Evolutionary conservation across 768 basidiomycete genomes (phyloP).

Genomic region (Pisolithus microcarpus): DNA sequence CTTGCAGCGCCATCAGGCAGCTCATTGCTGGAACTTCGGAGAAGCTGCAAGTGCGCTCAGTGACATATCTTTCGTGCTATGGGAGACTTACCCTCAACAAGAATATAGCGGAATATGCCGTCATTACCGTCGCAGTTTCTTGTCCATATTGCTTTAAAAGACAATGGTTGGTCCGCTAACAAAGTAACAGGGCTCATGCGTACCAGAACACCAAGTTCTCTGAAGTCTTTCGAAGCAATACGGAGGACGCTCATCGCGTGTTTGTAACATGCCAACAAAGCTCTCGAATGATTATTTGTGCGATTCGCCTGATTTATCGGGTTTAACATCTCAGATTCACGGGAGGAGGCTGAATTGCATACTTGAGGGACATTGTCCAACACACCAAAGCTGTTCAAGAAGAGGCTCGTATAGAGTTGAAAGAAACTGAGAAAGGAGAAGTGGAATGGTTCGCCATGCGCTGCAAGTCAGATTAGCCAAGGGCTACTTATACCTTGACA

Average conservation of each 20-base stretch:
- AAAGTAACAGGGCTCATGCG: slow-evolving; percentile 32
- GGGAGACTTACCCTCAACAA: slow-evolving; percentile 54
- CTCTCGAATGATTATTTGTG: slow-evolving; percentile 55
- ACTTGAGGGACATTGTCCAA: slow-evolving; percentile 55
- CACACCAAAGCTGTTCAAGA: slow-evolving; percentile 80
- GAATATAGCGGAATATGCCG: slow-evolving; percentile 78
- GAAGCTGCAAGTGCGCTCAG: slow-evolving; percentile 39
- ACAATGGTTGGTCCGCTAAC: slow-evolving; percentile 3
- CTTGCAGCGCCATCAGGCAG: slow-evolving; percentile 54
- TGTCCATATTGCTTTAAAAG: slow-evolving; percentile 66
- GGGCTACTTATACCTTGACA: neutral
- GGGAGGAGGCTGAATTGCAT: slow-evolving; percentile 17
- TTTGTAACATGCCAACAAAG: slow-evolving; percentile 63
- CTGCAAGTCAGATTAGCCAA: slow-evolving; percentile 28
- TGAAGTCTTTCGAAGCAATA: slow-evolving; percentile 70
- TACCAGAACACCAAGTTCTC: slow-evolving; percentile 66
- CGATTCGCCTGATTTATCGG: slow-evolving; percentile 41
- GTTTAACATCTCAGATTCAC: neutral
- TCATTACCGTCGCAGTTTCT: slow-evolving; percentile 81
- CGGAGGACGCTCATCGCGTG: slow-evolving; percentile 66
- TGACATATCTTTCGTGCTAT: neutral
- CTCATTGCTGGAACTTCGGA: slow-evolving; percentile 59
- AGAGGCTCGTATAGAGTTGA: slow-evolving; percentile 70
- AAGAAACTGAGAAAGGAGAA: slow-evolving; percentile 69
- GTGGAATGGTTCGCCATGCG: slow-evolving; percentile 70